Evolutionary conservation across 73 alveolate genomes (phyloP).

Genomic region (Uronychia binucleata): DNA sequence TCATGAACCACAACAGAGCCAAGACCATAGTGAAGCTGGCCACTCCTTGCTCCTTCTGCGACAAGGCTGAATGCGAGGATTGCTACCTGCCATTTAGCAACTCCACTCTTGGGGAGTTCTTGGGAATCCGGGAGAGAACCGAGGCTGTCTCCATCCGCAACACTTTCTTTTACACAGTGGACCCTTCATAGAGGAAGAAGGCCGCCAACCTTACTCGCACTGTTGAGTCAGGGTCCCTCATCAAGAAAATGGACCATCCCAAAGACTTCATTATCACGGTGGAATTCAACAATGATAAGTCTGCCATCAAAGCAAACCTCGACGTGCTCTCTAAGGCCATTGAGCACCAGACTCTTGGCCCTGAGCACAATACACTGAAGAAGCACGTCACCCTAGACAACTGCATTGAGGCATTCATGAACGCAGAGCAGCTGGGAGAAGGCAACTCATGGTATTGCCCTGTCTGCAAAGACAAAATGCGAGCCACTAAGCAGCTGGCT

Average conservation of each 20-base stretch:
- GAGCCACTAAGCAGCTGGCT: constrained; percentile 72
- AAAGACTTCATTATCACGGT: constrained; percentile 11
- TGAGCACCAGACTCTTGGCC: neutral
- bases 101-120: neutral
- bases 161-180: neutral
- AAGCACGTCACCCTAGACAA: constrained; percentile 55
- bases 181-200: neutral
- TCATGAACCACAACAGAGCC: neutral
- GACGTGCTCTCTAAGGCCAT: neutral
- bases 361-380: constrained; percentile 10
- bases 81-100: neutral
- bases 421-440: constrained; percentile 71
- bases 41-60: neutral
- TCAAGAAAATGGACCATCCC: neutral
- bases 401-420: constrained; percentile 78
- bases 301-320: neutral
- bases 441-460: constrained; percentile 79
- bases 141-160: neutral
- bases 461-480: constrained; percentile 67
- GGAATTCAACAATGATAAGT: constrained; percentile 11
- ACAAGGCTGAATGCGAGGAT: neutral
- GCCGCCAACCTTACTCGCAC: neutral
- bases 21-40: neutral
- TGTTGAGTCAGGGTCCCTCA: neutral
- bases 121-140: neutral